These are phyloP conservation scores for Zygoascus flipseniorum DNA, from an alignment of 805 yeast species.

Conservation along the genomic window DNA sequence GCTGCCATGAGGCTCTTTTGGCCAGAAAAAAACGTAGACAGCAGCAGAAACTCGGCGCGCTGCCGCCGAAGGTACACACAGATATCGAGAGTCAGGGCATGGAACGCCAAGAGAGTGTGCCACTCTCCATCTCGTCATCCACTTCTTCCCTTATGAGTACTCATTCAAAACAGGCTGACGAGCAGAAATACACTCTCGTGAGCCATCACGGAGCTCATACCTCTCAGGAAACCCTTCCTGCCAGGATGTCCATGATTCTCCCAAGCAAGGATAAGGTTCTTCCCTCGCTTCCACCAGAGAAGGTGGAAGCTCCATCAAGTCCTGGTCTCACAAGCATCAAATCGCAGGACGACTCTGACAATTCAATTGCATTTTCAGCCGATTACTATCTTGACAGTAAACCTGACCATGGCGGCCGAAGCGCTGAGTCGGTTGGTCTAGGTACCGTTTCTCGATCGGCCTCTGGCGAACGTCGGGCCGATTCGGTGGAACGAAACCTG, in stretches of 20 bases:
- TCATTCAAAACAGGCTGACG: background rate
- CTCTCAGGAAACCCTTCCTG: background rate
- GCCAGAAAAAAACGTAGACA: conserved; percentile 56
- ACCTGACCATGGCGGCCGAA: background rate
- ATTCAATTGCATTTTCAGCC: background rate
- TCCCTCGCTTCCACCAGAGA: background rate
- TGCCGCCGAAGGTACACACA: background rate
- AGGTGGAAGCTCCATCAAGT: background rate
- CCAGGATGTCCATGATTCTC: background rate
- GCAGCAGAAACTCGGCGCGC: conserved; percentile 1
- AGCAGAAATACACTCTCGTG: background rate
- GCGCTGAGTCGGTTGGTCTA: background rate
- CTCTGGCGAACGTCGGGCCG: background rate
- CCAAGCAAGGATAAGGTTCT: background rate
- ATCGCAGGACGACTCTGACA: background rate
- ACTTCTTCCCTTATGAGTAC: background rate
- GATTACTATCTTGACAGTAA: background rate
- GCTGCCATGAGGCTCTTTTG: conserved; percentile 76
- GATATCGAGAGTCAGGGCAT: background rate
- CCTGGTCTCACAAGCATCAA: background rate
- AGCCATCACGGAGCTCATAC: background rate
- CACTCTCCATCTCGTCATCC: background rate
- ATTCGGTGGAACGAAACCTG: background rate
- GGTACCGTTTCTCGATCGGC: background rate
- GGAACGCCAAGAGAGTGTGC: background rate